Percentiles rank a stretch among this genome's conserved stretches.
These are phyloP conservation scores for Trifolium subterraneum DNA, from an alignment of 306 rosid species.

Conservation along the genomic window DNA sequence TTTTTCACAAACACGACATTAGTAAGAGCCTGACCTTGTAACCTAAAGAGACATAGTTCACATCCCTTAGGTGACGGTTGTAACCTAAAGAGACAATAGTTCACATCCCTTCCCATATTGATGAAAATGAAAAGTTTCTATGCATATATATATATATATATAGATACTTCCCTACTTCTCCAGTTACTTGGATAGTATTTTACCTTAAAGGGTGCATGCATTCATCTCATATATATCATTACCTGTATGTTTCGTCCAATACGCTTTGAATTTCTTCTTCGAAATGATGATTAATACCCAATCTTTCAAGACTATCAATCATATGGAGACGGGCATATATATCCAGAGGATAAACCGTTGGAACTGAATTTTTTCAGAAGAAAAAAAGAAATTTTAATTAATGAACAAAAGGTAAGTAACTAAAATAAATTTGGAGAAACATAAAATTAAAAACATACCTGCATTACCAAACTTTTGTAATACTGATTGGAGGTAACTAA, in stretches of 20 bases:
- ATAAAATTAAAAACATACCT: too few relatives aligned
- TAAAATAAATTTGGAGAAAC: conserved; percentile 14
- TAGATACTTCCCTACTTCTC: too few relatives aligned
- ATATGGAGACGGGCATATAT: conserved; percentile 67
- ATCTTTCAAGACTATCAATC: conserved; percentile 73
- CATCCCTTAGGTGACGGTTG: too few relatives aligned
- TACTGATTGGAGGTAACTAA: conserved; percentile 58
- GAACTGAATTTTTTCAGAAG: conserved; percentile 52
- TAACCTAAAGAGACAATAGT: too few relatives aligned
- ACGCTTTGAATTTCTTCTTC: conserved; percentile 63
- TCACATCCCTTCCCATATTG: too few relatives aligned
- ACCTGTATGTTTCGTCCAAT: conserved; percentile 80
- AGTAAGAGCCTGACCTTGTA: too few relatives aligned
- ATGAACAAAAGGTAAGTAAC: neutral
- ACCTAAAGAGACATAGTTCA: too few relatives aligned
- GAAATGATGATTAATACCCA: conserved; percentile 77
- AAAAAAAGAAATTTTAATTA: conserved; percentile 22
- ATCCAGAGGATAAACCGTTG: conserved; percentile 76
- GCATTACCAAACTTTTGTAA: conserved; percentile 73
- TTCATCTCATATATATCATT: conserved; percentile 18
- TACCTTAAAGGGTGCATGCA: too few relatives aligned
- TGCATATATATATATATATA: too few relatives aligned
- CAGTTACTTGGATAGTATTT: too few relatives aligned
- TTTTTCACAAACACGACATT: conserved; percentile 28
- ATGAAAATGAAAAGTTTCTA: neutral